Evolutionary conservation across 2,329 filamentous ascomycete species (phyloP).

Genomic region (Nakataea oryzae): DNA sequence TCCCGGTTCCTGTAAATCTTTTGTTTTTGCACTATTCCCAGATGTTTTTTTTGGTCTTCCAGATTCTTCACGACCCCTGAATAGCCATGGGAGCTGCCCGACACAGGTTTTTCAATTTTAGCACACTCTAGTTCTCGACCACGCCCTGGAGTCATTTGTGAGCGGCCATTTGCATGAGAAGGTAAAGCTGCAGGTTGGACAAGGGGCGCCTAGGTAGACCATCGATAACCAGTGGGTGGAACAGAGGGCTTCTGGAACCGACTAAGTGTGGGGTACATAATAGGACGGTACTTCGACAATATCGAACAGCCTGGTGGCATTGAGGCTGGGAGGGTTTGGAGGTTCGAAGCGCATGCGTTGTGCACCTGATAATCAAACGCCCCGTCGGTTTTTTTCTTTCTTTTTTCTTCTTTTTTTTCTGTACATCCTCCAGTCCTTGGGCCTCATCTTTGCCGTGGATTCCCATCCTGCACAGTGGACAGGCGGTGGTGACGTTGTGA

Average conservation of each 20-base stretch:
- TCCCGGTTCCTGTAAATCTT: not conserved
- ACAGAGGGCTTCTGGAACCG: not conserved
- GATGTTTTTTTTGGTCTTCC: too few relatives aligned
- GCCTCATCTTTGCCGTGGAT: not conserved
- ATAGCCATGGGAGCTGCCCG: too few relatives aligned
- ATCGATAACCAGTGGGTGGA: not conserved
- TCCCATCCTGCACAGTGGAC: too few relatives aligned
- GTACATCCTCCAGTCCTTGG: not conserved
- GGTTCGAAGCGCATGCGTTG: not conserved
- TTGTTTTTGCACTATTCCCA: too few relatives aligned
- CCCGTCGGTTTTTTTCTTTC: too few relatives aligned
- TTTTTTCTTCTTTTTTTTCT: too few relatives aligned
- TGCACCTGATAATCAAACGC: not conserved
- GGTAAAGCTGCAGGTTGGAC: too few relatives aligned
- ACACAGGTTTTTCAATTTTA: not conserved
- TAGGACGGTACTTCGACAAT: not conserved
- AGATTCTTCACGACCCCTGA: too few relatives aligned
- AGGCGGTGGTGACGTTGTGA: not conserved
- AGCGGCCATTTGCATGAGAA: not conserved
- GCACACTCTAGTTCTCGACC: not conserved
- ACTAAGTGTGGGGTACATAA: not conserved
- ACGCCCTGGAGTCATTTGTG: not conserved
- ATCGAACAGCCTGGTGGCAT: not conserved
- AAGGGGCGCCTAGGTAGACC: not conserved
- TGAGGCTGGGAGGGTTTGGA: not conserved